Evolutionary conservation across 805 yeast species (phyloP).

Genomic region (Saccharomycopsis oosterbeekiorum): DNA sequence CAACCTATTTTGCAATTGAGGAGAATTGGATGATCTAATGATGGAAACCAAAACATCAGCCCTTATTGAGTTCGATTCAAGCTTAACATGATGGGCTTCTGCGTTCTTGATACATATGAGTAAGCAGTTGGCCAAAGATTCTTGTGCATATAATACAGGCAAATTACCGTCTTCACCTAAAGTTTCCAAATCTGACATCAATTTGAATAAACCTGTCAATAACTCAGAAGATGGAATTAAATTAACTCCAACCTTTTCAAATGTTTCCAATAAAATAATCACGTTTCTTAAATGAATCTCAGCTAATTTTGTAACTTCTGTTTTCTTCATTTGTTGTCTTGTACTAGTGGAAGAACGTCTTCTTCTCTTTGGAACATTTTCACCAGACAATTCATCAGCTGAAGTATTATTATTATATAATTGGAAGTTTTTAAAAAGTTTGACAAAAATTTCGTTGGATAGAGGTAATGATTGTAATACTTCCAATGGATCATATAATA

Average conservation of each 20-base stretch:
- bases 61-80: constrained; percentile 61
- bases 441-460: constrained; percentile 45
- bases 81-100: constrained; percentile 30
- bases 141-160: constrained; percentile 87
- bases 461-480: constrained; percentile 46
- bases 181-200: constrained; percentile 68
- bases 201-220: constrained; percentile 44
- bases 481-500: constrained; percentile 43
- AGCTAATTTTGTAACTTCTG: constrained; percentile 63
- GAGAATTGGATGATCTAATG: constrained; percentile 79
- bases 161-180: constrained; percentile 85
- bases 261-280: constrained; percentile 68
- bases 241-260: constrained; percentile 40
- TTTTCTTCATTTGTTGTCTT: constrained; percentile 62
- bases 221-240: constrained; percentile 33
- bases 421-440: constrained; percentile 49
- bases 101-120: constrained; percentile 51
- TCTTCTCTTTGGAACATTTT: constrained; percentile 63
- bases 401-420: constrained; percentile 36
- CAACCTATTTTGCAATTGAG: constrained; percentile 88
- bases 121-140: constrained; percentile 82
- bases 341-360: constrained; percentile 72
- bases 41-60: constrained; percentile 89
- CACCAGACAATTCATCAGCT: constrained; percentile 22
- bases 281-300: constrained; percentile 67